Evolutionary conservation across 169 alveolate species (phyloP).

Genomic region (Plasmodium cynomolgi): DNA sequence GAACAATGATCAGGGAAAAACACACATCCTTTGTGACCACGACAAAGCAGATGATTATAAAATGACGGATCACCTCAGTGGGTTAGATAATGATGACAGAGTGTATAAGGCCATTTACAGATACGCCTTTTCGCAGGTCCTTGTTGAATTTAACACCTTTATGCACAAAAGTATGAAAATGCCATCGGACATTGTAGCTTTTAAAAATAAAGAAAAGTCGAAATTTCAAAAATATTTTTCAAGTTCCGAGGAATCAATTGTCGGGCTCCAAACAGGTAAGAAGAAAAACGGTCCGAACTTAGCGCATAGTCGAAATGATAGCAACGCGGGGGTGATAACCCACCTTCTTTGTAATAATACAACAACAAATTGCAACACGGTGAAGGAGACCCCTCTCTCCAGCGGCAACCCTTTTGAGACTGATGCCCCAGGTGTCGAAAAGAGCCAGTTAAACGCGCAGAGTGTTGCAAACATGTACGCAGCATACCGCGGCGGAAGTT

Average conservation of each 20-base stretch:
- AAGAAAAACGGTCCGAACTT: background rate
- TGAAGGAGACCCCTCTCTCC: background rate
- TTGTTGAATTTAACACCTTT: constrained; percentile 28
- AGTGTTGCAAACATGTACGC: constrained; percentile 3
- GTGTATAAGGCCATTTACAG: constrained; percentile 59
- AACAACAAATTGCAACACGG: background rate
- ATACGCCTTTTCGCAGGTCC: constrained; percentile 60
- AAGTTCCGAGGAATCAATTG: constrained; percentile 12
- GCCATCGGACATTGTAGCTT: constrained; percentile 43
- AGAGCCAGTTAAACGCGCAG: background rate
- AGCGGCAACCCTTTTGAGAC: background rate
- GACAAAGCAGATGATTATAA: constrained; percentile 45
- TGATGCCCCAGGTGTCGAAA: background rate
- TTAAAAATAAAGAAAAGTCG: constrained; percentile 27
- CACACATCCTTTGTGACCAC: constrained; percentile 28
- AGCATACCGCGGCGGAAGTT: background rate
- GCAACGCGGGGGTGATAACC: background rate
- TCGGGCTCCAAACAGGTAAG: background rate
- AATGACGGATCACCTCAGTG: constrained; percentile 28
- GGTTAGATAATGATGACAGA: constrained; percentile 33
- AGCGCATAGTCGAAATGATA: background rate
- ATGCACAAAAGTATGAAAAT: constrained; percentile 10
- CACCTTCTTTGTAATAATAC: background rate
- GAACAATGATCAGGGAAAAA: constrained; percentile 3
- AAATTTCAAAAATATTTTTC: constrained; percentile 55